Evolutionary conservation across 139 green algal genomes (phyloP), one percentile per base, ranked within the genome.

Genomic region (Chlorella sorokiniana): DNA sequence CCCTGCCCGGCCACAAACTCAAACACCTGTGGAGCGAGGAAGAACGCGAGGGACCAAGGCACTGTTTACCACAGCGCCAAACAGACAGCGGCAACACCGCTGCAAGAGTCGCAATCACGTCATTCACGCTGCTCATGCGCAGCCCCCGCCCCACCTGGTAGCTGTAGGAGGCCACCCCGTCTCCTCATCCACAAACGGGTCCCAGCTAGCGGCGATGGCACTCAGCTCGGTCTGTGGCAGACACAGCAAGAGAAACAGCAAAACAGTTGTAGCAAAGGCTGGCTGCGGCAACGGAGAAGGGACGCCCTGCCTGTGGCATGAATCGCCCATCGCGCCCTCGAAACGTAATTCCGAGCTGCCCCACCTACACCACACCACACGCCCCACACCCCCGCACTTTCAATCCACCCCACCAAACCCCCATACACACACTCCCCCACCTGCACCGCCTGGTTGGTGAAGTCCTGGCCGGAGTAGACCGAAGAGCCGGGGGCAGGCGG

Each of bases 151-250:
- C 48, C 0, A 74, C 76, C 70, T 90, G 88, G 52, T 89, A 90
- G 18, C 33, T 70, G 54, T 91, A 90, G 11, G 37, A 51, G 8
- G 63, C 40, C 11, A 93, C 61, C 8, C 79, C 10, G 73, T 89
- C 63, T 91, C 69, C 0, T 62, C 33, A 68, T 93, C 89, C 27
- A 61, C 65, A 59, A 90, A 93, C 3, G 82, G 56, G 76, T 91
- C 89, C 87, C 89, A 93, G 23, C 85, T 92, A 20, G 87, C 86
- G 3, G 81, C 84, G 44, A 88, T 51, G 5, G 73, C 73, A 14
- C 40, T 52, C 25, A 31, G 20, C 52, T 79, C 73, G 38, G 25
- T 64, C 73, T 79, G 73, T 54, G 42, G 23, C 5, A 11, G 10
- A 10, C 18, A n/a, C n/a, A 65, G 23, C 18, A 22, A 6, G 56